Evolutionary conservation across 345 rosid species (phyloP).

Genomic region (Schrenkiella parvula): DNA sequence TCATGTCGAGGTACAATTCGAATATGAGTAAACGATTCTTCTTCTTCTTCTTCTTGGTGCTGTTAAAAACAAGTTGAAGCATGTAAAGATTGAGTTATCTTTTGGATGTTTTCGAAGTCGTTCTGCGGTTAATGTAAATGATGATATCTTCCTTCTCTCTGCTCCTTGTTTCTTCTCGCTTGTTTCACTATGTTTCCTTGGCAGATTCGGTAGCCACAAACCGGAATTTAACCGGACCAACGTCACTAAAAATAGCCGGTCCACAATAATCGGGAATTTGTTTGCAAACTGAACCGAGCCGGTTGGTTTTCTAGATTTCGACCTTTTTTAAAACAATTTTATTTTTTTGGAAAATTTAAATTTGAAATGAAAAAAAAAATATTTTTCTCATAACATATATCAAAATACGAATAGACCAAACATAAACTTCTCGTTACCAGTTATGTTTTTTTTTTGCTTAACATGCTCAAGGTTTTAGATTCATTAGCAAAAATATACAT

Average conservation of each 20-base stretch:
- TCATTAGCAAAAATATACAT: neutral
- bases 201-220: no score
- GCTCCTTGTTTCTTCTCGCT: neutral
- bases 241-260: neutral
- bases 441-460: no score
- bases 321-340: no score
- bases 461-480: no score
- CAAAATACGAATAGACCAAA: no score
- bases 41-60: neutral
- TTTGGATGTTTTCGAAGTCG: neutral
- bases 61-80: slow-evolving; percentile 11
- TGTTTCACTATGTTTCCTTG: neutral
- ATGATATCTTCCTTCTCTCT: neutral
- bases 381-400: no score
- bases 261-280: neutral
- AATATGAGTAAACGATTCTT: slow-evolving; percentile 42
- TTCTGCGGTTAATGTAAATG: neutral
- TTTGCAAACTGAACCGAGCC: neutral
- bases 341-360: no score
- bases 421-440: no score
- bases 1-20: slow-evolving; percentile 70
- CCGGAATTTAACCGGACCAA: neutral
- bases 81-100: slow-evolving; percentile 12
- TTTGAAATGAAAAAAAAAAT: no score
- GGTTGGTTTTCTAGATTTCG: no score